Percentiles rank a stretch among this genome's conserved stretches.
These are phyloP conservation scores for Diaporthe sp. DNA, from an alignment of 2,329 filamentous ascomycete genomes.

Conservation along the genomic window DNA sequence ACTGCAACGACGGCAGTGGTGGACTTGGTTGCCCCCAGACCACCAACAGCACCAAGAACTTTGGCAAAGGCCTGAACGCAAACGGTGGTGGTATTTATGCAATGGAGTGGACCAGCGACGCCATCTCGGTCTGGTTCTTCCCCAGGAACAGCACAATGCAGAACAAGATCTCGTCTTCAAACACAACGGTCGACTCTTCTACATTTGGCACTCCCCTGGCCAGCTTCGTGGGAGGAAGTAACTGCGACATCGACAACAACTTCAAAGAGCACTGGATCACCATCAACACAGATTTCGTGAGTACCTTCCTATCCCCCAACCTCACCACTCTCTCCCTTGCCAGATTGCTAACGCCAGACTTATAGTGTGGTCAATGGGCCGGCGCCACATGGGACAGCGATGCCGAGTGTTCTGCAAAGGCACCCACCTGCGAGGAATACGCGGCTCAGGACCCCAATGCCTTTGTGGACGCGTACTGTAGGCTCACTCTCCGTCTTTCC, in stretches of 20 bases:
- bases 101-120: conserved; percentile 79
- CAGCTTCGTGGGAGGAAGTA: conserved; percentile 73
- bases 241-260: conserved; percentile 78
- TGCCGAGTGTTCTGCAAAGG: conserved; percentile 70
- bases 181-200: conserved; percentile 72
- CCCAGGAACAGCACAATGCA: conserved; percentile 61
- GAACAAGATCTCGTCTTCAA: conserved; percentile 64
- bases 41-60: conserved; percentile 66
- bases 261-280: conserved; percentile 83
- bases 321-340: not conserved
- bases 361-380: conserved; percentile 90
- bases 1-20: conserved; percentile 69
- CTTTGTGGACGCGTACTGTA: conserved; percentile 40
- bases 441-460: conserved; percentile 66
- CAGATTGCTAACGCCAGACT: conserved; percentile 69
- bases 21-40: conserved; percentile 72
- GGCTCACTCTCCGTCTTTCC: not conserved
- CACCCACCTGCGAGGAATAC: conserved; percentile 77
- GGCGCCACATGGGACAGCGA: conserved; percentile 72
- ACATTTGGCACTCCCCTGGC: conserved; percentile 79
- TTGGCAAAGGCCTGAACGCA: conserved; percentile 79
- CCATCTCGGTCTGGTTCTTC: conserved; percentile 89
- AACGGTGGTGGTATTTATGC: conserved; percentile 79
- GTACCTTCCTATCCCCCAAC: not conserved
- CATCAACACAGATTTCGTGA: conserved; percentile 57